Base-by-base conservation (phyloP, 2,329 filamentous ascomycete species). In the Diatrype stigma region DNA sequence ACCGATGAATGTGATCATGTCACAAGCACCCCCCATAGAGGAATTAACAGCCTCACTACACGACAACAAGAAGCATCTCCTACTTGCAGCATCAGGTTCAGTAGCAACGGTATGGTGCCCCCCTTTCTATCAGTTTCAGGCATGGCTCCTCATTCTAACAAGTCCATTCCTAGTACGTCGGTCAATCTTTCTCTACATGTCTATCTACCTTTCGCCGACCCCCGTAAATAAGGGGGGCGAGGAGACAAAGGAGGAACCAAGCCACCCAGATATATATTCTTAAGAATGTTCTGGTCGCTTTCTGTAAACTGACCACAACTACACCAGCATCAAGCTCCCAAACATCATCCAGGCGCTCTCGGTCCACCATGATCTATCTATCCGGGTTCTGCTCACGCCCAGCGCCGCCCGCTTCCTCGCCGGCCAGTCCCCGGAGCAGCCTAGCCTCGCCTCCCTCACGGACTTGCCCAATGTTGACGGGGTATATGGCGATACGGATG, bases 251-350 rank as follows among this genome's bases (percentile, higher is more conserved):
- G n/a, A n/a, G n/a, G n/a, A n/a, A n/a, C n/a, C n/a, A n/a, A n/a
- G n/a, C n/a, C n/a, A n/a, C n/a, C n/a, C n/a, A n/a, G n/a, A n/a
- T n/a, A n/a, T n/a, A n/a, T n/a, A n/a, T n/a, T n/a, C n/a, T n/a
- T n/a, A n/a, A n/a, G n/a, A n/a, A n/a, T n/a, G n/a, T n/a, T n/a
- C n/a, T n/a, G n/a, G n/a, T n/a, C n/a, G n/a, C n/a, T n/a, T n/a
- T n/a, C n/a, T 22, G 82, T 2, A 17, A 19, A 11, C 19, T 40
- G 11, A 40, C 75, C 45, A 85, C 46, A 86, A 87, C 1, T 90
- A 96, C n/a, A 92, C 92, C 14, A 90, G 89, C 6, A 96, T 96
- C 63, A 96, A 96, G 66, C 73, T 90, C 2, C 84, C 84, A 2
- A 73, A 80, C 37, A 89, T 92, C 57, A 75, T 87, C 52, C 63